Evolutionary conservation across 202 grass and related monocot species (phyloP).

Genomic region (Zizania palustris): DNA sequence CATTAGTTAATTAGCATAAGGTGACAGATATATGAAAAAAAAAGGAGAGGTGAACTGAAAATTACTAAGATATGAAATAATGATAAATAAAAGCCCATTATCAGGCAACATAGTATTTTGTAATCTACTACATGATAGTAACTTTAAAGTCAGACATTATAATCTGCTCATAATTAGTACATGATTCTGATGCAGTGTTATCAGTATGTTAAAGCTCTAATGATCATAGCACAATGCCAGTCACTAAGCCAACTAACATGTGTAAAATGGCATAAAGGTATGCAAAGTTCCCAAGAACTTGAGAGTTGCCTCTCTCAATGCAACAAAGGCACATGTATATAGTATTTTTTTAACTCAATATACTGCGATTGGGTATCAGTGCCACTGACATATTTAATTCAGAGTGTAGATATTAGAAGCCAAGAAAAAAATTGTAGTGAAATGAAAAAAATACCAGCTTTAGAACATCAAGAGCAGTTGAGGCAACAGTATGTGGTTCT

Average conservation of each 20-base stretch:
- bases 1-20: conserved; percentile 29
- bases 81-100: conserved; percentile 4
- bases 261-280: background rate
- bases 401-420: conserved; percentile 6
- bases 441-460: conserved; percentile 69
- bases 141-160: conserved; percentile 1
- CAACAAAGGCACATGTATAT: background rate
- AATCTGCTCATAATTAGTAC: background rate
- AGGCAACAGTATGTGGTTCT: conserved; percentile 81
- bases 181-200: conserved; percentile 13
- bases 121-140: conserved; percentile 15
- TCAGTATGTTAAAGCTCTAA: background rate
- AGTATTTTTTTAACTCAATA: background rate
- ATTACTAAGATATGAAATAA: background rate
- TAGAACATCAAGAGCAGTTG: conserved; percentile 91
- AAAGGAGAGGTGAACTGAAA: conserved; percentile 27
- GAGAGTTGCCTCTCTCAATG: background rate
- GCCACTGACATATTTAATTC: background rate
- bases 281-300: conserved; percentile 1
- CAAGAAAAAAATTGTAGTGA: conserved; percentile 7
- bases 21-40: conserved; percentile 7
- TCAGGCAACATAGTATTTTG: background rate
- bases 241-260: conserved; percentile 9
- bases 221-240: background rate
- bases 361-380: background rate